Conservation (phyloP, 305 asterid genomes). For the Plantago coronopus region DNA sequence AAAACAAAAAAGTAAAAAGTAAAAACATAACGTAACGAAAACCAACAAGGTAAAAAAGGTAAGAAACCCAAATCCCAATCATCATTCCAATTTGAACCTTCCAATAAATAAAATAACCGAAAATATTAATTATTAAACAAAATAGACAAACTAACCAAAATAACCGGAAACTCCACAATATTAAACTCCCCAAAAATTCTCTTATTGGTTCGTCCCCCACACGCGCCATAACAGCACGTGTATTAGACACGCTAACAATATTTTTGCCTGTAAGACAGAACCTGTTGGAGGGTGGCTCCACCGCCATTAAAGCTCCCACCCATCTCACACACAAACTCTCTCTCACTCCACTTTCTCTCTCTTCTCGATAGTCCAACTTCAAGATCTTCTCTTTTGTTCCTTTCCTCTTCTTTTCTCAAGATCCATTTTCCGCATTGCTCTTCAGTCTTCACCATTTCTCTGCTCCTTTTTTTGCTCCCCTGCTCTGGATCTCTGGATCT, state of each 20-base stretch:
- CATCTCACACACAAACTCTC: conserved; percentile 17
- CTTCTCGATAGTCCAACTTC: conserved; percentile 21
- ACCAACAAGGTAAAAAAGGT: too few species aligned
- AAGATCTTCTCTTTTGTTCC: conserved; percentile 27
- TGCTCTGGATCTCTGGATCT: conserved; percentile 41
- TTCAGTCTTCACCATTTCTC: conserved; percentile 7
- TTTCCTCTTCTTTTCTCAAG: conserved; percentile 23
- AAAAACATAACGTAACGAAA: too few species aligned
- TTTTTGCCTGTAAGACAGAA: conserved; percentile 23
- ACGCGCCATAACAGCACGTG: conserved; percentile 30
- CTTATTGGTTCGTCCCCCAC: conserved; percentile 16
- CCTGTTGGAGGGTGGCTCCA: conserved; percentile 40
- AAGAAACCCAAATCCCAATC: too few species aligned
- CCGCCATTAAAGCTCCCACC: conserved; percentile 34
- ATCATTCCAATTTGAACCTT: neutral
- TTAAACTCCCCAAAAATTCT: neutral
- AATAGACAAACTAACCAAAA: neutral
- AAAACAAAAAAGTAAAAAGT: too few species aligned
- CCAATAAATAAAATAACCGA: neutral
- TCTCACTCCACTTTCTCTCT: conserved; percentile 23
- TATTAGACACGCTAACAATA: conserved; percentile 20
- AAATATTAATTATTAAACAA: neutral
- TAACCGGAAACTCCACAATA: neutral
- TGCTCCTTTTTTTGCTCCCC: conserved; percentile 4
- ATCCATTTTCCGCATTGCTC: conserved; percentile 29